phyloP scores from a whole-genome alignment of 1,284 basidiomycete genomes.

The Phylloporus sp. region DNA sequence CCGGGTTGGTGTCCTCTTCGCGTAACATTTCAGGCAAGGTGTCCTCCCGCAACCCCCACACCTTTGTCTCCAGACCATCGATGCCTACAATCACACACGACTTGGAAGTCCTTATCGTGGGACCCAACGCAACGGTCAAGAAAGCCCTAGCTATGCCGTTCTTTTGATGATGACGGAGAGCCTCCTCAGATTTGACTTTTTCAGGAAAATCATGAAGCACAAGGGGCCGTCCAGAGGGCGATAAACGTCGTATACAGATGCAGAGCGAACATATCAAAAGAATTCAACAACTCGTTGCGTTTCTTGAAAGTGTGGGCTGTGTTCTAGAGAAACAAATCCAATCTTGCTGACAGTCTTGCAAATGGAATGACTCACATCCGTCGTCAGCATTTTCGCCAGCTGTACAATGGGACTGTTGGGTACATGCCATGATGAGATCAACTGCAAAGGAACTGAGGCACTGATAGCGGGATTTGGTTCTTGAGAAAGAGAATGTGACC shows the following conservation, averaged over 20 bases:
- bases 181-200: not conserved
- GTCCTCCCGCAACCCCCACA: conserved; percentile 59
- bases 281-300: conserved; percentile 63
- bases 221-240: conserved; percentile 69
- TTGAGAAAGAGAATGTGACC: conserved; percentile 78
- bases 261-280: conserved; percentile 74
- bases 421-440: not conserved
- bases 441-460: conserved; percentile 20
- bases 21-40: not conserved
- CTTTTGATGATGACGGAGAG: not conserved
- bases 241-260: conserved; percentile 77
- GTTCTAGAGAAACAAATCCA: conserved; percentile 30
- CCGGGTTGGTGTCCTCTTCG: too few species aligned
- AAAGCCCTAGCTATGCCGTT: conserved; percentile 45
- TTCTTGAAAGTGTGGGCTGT: conserved; percentile 61
- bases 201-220: conserved; percentile 42
- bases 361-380: conserved; percentile 30
- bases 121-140: conserved; percentile 69
- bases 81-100: conserved; percentile 68
- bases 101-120: conserved; percentile 64
- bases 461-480: conserved; percentile 79
- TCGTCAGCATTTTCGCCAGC: conserved; percentile 57
- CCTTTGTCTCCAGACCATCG: conserved; percentile 65
- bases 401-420: conserved; percentile 66
- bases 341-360: not conserved